Evolutionary conservation across 2,329 filamentous ascomycete species (phyloP), one percentile per base, ranked within the genome.

Genomic region (Zarea fungicola): DNA sequence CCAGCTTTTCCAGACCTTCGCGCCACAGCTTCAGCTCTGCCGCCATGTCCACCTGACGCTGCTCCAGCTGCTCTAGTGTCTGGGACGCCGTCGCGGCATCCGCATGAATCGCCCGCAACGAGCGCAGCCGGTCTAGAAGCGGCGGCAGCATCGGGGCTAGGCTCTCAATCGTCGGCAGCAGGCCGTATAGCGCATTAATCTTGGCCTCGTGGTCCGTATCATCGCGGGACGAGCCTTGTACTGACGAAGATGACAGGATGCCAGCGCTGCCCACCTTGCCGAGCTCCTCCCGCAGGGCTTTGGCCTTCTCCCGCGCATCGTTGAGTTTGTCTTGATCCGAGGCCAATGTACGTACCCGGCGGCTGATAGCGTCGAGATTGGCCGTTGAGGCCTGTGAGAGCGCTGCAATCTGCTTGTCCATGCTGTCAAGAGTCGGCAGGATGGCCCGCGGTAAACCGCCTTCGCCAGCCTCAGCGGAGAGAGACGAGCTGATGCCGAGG

Each of bases 171-270:
- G 89, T 93, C 1, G 90, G 85, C 14, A 99, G 73, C 3, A 89
- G 88, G 1, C 87, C 86, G 66, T 96, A 96, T 5, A 99, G 78
- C 2, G 91, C 88, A 56, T 95, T 93, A 64, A 99, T 87, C 65
- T 96, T 96, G 46, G 87, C 78, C 34, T 83, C 78, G 58, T 95
- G 87, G 58, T 95, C 89, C 8, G 76, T 71, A 54, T 84, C 74
- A 49, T 78, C 65, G 8, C 61, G 59, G 18, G 74, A 69, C n/a
- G n/a, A n/a, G n/a, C n/a, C n/a, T 5, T 69, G 61, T 1, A 68
- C 57, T 4, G 70, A 63, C 8, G 64, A 71, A 2, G 41, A 19
- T 8, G 41, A n/a, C n/a, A n/a, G n/a, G n/a, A n/a, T n/a, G n/a
- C n/a, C n/a, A n/a, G n/a, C 9, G 19, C 26, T 21, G 29, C 48